Evolutionary conservation across 768 basidiomycete species (phyloP).

Genomic region (Clitopilus hobsonii): DNA sequence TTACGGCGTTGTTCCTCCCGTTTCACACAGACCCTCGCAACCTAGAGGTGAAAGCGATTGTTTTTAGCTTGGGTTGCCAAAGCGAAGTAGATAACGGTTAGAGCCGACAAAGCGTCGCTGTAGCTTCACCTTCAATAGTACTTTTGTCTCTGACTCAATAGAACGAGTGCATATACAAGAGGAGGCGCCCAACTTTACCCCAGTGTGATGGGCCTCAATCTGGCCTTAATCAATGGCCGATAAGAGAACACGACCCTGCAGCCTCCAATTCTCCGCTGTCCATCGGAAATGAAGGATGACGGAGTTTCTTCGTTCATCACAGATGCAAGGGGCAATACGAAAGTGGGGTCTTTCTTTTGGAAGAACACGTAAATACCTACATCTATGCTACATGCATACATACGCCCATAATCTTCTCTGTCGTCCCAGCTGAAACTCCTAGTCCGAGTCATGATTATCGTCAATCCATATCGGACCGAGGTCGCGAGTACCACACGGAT

Average conservation of each 20-base stretch:
- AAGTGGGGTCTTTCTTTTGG: not conserved
- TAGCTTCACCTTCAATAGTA: too few species aligned
- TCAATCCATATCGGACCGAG: not conserved
- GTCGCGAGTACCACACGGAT: not conserved
- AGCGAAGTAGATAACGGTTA: too few species aligned
- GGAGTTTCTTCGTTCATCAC: not conserved
- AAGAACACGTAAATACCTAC: not conserved
- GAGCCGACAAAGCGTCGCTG: too few species aligned
- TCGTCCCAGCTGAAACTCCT: not conserved
- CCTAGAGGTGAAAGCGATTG: too few species aligned
- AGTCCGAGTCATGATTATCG: not conserved
- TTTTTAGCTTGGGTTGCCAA: too few species aligned
- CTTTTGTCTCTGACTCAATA: too few species aligned
- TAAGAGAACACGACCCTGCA: not conserved
- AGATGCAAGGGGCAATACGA: not conserved
- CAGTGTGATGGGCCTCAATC: too few species aligned
- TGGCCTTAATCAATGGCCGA: not conserved
- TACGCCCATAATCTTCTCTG: not conserved
- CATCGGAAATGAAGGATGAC: not conserved
- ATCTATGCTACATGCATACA: too few species aligned
- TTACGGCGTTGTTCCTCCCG: too few species aligned
- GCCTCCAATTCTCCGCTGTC: not conserved
- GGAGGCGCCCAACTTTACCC: too few species aligned
- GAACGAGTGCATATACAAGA: too few species aligned
- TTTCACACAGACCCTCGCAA: too few species aligned